Base-by-base conservation (phyloP, 2,329 filamentous ascomycete genomes). In the Alternaria hordeiaustralica region DNA sequence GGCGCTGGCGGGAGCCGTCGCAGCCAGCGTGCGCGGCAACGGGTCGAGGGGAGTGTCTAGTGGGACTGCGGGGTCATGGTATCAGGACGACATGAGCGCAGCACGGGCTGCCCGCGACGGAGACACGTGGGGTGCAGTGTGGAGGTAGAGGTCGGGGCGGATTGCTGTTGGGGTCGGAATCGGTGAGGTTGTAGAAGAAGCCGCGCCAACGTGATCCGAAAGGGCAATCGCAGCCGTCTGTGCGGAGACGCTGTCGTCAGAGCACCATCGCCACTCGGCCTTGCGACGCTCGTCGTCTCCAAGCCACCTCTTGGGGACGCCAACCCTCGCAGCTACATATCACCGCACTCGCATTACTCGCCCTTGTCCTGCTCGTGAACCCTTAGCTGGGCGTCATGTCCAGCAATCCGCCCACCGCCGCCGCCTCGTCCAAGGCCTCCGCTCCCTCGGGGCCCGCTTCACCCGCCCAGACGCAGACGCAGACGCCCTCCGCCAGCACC, bases 391-490 rank as follows among this genome's bases (percentile, higher is more conserved):
- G 72, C 65, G 64, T 65, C 72, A 84, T 84, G 82, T 82, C 81
- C 67, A 82, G 80, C 66, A 83, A 82, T 73, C 80, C 78, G 62
- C 77, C 82, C 54, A 69, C 79, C 60, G 73, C 79, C 41, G 75
- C 78, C 41, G 75, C 78, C 54, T 78, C 81, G 46, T 81, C 80
- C 68, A 85, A 84, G 75, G 74, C 80, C 50, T 63, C 73, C 58
- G 73, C 72, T 60, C 69, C 75, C 21, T 74, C 79, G 20, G 78
- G 72, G 5, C 81, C 80, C 59, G 77, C 76, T 62, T 81, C 82
- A 46, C 82, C 83, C 6, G 79, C 82, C 3, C 79, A 81, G 64
- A 80, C 78, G n/a, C 82, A 82, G 65, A 77, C 82, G 2, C 82
- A 82, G 65, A 77, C 82, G 2, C 73, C 75, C 67, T 80, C 81